Conservation (phyloP, 2,329 filamentous ascomycete genomes). For the Penicillium sp. region DNA sequence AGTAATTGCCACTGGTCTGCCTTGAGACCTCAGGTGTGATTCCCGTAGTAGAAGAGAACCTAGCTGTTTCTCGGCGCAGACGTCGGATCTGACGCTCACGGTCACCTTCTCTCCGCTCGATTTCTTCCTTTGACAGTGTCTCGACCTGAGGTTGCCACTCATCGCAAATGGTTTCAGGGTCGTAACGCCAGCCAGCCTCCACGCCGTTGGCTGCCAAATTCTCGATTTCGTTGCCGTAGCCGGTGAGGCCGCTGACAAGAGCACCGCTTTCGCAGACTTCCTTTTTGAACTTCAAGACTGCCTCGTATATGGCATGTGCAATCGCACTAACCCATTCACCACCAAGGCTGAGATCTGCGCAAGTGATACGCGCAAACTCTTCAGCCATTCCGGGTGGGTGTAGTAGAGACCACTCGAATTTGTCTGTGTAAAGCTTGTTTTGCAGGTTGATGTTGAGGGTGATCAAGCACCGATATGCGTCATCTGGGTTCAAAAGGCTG, state of each 20-base stretch:
- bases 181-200: slow-evolving; percentile 92
- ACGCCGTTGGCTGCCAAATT: slow-evolving; percentile 75
- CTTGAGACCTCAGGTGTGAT: slow-evolving; percentile 67
- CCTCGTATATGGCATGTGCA: slow-evolving; percentile 94
- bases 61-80: slow-evolving; percentile 77
- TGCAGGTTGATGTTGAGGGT: slow-evolving; percentile 83
- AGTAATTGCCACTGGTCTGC: slow-evolving; percentile 44
- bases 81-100: slow-evolving; percentile 82
- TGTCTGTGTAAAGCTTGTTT: slow-evolving; percentile 88
- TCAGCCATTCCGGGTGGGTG: slow-evolving; percentile 88
- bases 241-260: slow-evolving; percentile 64
- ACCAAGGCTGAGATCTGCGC: slow-evolving; percentile 76
- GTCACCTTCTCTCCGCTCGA: slow-evolving; percentile 92
- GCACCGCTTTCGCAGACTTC: slow-evolving; percentile 89
- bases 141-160: slow-evolving; percentile 80
- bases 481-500: slow-evolving; percentile 76
- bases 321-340: slow-evolving; percentile 93
- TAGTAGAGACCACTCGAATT: slow-evolving; percentile 92
- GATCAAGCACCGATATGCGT: slow-evolving; percentile 89
- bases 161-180: slow-evolving; percentile 76
- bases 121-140: slow-evolving; percentile 81
- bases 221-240: slow-evolving; percentile 62
- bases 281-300: slow-evolving; percentile 84
- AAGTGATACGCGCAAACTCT: slow-evolving; percentile 83
- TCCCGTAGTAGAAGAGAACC: slow-evolving; percentile 77